A percentile compares a stretch with the other conserved stretches of the same genome.
Conservation (phyloP, 495 filamentous ascomycete species). For the Diplogelasinospora grovesii region DNA sequence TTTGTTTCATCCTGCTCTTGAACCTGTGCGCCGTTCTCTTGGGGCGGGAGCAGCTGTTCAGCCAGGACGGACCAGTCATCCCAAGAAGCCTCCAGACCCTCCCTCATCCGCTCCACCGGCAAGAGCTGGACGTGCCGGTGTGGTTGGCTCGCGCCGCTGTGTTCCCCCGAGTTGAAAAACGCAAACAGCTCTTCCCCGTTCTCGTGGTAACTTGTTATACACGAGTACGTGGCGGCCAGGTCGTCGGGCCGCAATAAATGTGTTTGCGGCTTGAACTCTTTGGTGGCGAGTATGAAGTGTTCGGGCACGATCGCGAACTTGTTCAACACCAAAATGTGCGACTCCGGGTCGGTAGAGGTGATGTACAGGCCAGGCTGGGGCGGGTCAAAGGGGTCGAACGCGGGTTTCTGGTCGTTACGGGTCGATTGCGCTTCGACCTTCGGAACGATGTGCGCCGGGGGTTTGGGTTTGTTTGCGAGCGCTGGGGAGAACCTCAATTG, state of each 20-base stretch:
- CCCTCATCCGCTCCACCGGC: slow-evolving; percentile 60
- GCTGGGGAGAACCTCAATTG: slow-evolving; percentile 75
- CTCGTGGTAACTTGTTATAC: slow-evolving; percentile 54
- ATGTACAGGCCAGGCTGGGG: slow-evolving; percentile 58
- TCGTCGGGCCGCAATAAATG: slow-evolving; percentile 60
- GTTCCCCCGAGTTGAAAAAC: slow-evolving; percentile 76
- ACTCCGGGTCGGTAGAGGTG: slow-evolving; percentile 44
- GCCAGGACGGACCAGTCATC: slow-evolving; percentile 47
- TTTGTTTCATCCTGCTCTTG: slow-evolving; percentile 27
- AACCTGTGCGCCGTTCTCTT: neutral
- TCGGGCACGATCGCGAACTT: slow-evolving; percentile 74
- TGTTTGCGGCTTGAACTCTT: slow-evolving; percentile 58
- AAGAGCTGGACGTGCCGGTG: slow-evolving; percentile 77
- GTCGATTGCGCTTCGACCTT: neutral
- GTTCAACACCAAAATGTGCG: slow-evolving; percentile 68
- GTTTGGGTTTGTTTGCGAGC: slow-evolving; percentile 63
- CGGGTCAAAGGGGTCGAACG: slow-evolving; percentile 63
- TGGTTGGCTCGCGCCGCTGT: slow-evolving; percentile 73
- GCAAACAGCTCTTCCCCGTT: slow-evolving; percentile 49
- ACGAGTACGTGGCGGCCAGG: slow-evolving; percentile 57
- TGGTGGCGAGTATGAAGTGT: slow-evolving; percentile 76
- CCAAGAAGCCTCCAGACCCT: slow-evolving; percentile 30
- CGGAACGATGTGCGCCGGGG: slow-evolving; percentile 25
- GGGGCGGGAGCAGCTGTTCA: slow-evolving; percentile 36
- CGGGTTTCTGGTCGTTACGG: neutral